Base-by-base conservation (phyloP, 257 asterid species). In the Przewalskia tangutica region DNA sequence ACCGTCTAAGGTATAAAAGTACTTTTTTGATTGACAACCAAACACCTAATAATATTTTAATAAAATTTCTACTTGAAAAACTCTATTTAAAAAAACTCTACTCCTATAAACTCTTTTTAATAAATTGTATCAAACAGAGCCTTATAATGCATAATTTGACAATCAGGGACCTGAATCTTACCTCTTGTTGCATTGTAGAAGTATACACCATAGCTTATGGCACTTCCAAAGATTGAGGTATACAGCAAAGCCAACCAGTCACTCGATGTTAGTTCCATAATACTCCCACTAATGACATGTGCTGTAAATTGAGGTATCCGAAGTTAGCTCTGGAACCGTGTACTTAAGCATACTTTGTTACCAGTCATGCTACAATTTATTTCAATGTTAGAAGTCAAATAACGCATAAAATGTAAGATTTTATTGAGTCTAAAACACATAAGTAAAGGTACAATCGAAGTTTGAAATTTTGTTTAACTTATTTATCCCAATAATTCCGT, bases 121-220 rank as follows among this genome's bases (percentile, higher is more conserved):
- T n/a, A n/a, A n/a, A n/a, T n/a, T n/a, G n/a, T n/a, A n/a, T n/a
- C n/a, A n/a, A n/a, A n/a, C n/a, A n/a, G n/a, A n/a, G n/a, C n/a
- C n/a, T n/a, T n/a, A 7, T 50, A 75, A 13, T 27, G 46, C 44
- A 75, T 0, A 18, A 42, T 46, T 17, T 46, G 7, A 46, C 80
- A 75, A 48, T 20, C 7, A 67, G 51, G 27, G 70, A 36, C 36
- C 64, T 77, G 81, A 78, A 79, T 77, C 85, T 84, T 77, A 93
- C 99, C 98, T 91, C 92, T 91, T 48, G 99, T 91, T 65, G 99
- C 98, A 83, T 95, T 91, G 89, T 91, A 95, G 91, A 95, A 95
- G 92, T 85, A 95, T 82, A 95, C 91, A 58, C 99, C 99, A n/a
- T 95, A 95, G 89, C 99, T 95, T 68, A 95, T 80, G 85, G 99